Base-by-base conservation (phyloP, 495 filamentous ascomycete species). In the Xylaria cubensis region DNA sequence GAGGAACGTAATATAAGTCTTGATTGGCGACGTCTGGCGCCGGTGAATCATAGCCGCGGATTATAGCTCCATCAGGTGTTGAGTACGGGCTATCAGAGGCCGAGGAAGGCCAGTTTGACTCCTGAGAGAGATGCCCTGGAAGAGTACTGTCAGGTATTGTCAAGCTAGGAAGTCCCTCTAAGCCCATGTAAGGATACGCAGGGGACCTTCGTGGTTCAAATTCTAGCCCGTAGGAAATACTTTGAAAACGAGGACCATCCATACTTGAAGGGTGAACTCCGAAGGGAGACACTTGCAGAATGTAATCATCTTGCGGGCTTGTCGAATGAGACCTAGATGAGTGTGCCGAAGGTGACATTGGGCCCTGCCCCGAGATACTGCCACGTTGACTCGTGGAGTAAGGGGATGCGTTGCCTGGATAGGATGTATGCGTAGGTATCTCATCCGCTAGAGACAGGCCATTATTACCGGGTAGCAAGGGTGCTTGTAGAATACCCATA, bases 11-110 rank as follows among this genome's bases (percentile, higher is more conserved):
- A 9, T 19, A 61, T 0, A 71, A 17, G 2, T 62, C 58, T 32
- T 58, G 17, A 19, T 70, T 62, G 32, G 56, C 10, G 44, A 64
- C 48, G 32, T 72, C 70, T 39, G 69, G 44, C 19, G 42, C 74
- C 46, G 77, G 77, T 7, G 77, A 79, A 24, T 74, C 73, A 61
- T 56, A 75, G 6, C 69, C 51, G 26, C 69, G 74, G n/a, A 53
- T 66, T 46, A 73, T 59, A 26, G 67, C 67, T 34, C 72, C 70
- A 56, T 76, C 59, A 44, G 75, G 73, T n/a, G 85, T 85, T 8
- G 85, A 87, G 72, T 82, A 85, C 36, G 77, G 82, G 74, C 86
- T 88, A 51, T 84, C 84, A 29, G 84, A 83, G 58, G 82, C 77
- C 9, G 86, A 86, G 44, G 85, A 86, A 4, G 83, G 77, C 80